Conservation (phyloP, 2,329 filamentous ascomycete genomes). For the Leptodontidium sp. region DNA sequence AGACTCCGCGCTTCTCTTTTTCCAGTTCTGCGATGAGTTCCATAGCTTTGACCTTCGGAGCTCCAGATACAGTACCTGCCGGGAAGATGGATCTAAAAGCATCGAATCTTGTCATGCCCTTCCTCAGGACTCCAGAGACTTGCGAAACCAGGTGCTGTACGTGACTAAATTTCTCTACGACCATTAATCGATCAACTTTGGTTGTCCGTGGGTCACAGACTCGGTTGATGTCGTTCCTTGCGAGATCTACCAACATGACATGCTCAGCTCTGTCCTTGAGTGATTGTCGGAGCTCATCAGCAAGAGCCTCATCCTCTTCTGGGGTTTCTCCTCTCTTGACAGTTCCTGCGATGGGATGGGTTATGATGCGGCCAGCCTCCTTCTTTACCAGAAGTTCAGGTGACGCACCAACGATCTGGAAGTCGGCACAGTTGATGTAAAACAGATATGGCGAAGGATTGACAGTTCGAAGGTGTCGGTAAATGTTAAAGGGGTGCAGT, state of each 20-base stretch:
- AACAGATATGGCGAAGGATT: conserved; percentile 98
- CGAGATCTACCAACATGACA: conserved; percentile 97
- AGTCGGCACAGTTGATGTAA: conserved; percentile 89
- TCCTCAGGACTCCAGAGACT: conserved; percentile 87
- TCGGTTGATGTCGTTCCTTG: conserved; percentile 95
- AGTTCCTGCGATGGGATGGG: conserved; percentile 95
- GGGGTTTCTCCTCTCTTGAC: conserved; percentile 84
- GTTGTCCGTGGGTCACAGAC: conserved; percentile 92
- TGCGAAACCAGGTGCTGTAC: conserved; percentile 97
- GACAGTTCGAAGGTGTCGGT: conserved; percentile 93
- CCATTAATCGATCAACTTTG: conserved; percentile 92
- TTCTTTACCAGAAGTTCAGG: conserved; percentile 95
- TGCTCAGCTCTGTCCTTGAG: conserved; percentile 94
- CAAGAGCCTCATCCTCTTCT: conserved; percentile 83
- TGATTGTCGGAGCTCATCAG: conserved; percentile 77
- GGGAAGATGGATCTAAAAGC: conserved; percentile 97
- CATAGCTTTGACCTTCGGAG: conserved; percentile 97
- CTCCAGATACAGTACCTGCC: conserved; percentile 92
- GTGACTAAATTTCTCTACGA: conserved; percentile 92
- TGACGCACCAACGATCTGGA: conserved; percentile 94
- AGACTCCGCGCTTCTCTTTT: conserved; percentile 91
- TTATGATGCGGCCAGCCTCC: conserved; percentile 87
- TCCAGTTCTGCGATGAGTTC: conserved; percentile 95
- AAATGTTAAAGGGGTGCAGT: conserved; percentile 97
- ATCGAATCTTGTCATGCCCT: conserved; percentile 88